Evolutionary conservation across 805 yeast genomes (phyloP), one percentile per base, ranked within the genome.

Genomic region (Zygosaccharomyces gambellarensis): DNA sequence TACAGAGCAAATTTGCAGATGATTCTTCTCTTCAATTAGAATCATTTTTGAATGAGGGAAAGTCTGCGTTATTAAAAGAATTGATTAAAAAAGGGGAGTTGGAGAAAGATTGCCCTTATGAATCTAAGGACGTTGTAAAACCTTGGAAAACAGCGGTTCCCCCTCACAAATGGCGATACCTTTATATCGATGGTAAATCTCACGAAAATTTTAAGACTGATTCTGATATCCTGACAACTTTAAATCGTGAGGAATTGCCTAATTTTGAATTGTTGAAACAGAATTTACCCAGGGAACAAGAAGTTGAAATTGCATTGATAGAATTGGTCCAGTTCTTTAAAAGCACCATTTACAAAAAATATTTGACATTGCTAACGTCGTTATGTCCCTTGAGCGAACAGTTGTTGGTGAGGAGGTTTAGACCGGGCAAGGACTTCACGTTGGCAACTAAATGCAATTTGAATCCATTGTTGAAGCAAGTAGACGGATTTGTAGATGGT

Each of bases 131-230:
- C 25, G 79, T 87, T 0, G 46, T 63, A 8, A 72, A 66, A 43
- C 96, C 96, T 6, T 94, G 99, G 99, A 83, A 85, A 53, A 75
- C 90, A 36, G 94, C 97, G 0, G 79, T 85, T 43, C 98, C 99
- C 7, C 94, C 97, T 7, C 98, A 92, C 63, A 89, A 94, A 64
- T 90, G 90, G 71, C 73, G 97, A 53, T 94, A 76, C 63, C 66
- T 89, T 73, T 92, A 89, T 63, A 74, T 90, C 29, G 95, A 88
- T 62, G 92, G 92, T 3, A 71, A 72, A 48, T 63, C 74, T 10
- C 61, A 58, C 10, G 70, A 64, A 43, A 61, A 63, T 28, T 60
- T 65, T 41, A 51, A 52, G 5, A 55, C 59, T 12, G 63, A 62
- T 40, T 64, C 65, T 21, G 68, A 63, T 23, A 60, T 68, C 30